Base-by-base conservation (phyloP, 306 rosid genomes). In the Gastrolobium bilobum region DNA sequence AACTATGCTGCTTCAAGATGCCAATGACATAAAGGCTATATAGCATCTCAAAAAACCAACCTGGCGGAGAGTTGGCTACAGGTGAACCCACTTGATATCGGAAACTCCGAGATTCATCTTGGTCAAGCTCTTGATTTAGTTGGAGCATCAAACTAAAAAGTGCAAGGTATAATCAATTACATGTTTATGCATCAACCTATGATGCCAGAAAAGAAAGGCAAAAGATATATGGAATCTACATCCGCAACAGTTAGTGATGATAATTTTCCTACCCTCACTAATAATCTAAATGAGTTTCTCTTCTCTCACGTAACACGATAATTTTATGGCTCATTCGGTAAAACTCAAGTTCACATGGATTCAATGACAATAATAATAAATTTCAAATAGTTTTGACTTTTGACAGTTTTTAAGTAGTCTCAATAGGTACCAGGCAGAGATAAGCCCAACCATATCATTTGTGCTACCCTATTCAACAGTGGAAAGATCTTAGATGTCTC, bases 101-200 rank as follows among this genome's bases (percentile, higher is more conserved):
- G 77, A 91, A 88, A 80, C 87, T 87, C 67, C 93, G 87, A 84
- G 91, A 62, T 30, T 95, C 98, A 58, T 95, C 99, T 89, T 90
- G 99, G 58, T 95, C 99, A 78, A 87, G 93, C 82, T 95, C 99
- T 90, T 90, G 99, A 88, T 83, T 96, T 61, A 93, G 80, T 83
- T 96, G 99, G 84, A 91, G 90, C 94, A 93, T 89, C 86, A 96
- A 90, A 78, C 99, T 93, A 78, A 43, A 61, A 80, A 43, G 64
- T 50, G 54, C 38, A 77, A 64, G 10, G 26, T 73, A 69, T 57
- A 33, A 85, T 48, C 70, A 80, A 15, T 79, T 47, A 61, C 15
- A 50, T 73, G 77, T 67, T 46, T 10, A 40, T 40, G 29, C 40
- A 50, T 48, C 53, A 74, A 54, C 2, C 4, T 30, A 50, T 40